These are phyloP conservation scores for Aspergillus viridinutans DNA, from an alignment of 2,329 filamentous ascomycete species.

Conservation along the genomic window DNA sequence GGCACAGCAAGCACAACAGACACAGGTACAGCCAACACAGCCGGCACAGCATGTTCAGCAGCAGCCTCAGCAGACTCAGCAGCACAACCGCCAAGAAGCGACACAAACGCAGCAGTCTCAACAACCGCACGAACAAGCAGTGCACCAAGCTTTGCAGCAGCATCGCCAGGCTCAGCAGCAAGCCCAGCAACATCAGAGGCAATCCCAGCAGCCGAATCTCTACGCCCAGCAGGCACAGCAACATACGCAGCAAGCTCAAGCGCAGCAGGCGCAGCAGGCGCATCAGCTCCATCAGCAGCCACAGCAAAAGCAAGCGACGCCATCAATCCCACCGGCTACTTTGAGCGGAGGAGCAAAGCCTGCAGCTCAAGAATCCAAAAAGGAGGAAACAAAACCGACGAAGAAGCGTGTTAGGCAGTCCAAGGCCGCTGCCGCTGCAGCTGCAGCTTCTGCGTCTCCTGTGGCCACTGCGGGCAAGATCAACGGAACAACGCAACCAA, in stretches of 20 bases:
- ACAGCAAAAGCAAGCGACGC: slow-evolving; percentile 4
- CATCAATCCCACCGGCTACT: background rate
- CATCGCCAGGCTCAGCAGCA: slow-evolving; percentile 4
- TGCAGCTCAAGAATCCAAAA: background rate
- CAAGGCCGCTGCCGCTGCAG: background rate
- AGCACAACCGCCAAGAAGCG: background rate
- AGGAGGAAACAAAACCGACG: background rate
- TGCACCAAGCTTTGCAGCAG: background rate
- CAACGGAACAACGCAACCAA: background rate
- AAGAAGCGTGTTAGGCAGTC: slow-evolving; percentile 1
- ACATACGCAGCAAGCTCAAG: background rate
- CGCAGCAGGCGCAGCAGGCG: background rate
- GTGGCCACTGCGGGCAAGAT: background rate
- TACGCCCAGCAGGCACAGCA: background rate
- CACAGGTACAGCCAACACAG: background rate
- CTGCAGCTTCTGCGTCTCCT: background rate
- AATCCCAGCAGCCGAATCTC: background rate
- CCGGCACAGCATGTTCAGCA: background rate
- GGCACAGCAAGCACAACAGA: slow-evolving; percentile 1
- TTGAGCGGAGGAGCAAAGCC: background rate
- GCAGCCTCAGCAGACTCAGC: background rate
- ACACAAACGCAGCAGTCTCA: slow-evolving; percentile 2
- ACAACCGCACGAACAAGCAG: background rate
- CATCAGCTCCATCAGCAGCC: slow-evolving; percentile 16
- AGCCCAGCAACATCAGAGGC: slow-evolving; percentile 6